Evolutionary conservation across 192 early-diverging fungal genomes (phyloP).

Genomic region (Entomortierella parvispora): DNA sequence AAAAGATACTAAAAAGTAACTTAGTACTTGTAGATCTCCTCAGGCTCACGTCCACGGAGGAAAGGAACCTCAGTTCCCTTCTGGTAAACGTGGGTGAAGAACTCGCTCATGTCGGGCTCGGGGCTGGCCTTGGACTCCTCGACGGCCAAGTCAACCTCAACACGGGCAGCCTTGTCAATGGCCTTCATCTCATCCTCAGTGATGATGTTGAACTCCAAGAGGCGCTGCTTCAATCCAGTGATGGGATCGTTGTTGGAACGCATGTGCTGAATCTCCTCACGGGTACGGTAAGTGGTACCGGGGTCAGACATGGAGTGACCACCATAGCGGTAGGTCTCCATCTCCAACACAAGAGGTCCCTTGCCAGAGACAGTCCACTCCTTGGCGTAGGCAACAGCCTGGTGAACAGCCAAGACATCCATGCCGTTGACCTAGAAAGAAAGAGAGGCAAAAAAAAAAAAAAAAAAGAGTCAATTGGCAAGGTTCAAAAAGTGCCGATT

Average conservation of each 20-base stretch:
- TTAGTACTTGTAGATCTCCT: conserved; percentile 64
- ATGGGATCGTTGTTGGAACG: conserved; percentile 93
- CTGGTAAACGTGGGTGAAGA: conserved; percentile 88
- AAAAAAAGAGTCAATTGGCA: conserved; percentile 29
- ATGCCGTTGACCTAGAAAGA: conserved; percentile 79
- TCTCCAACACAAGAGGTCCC: conserved; percentile 94
- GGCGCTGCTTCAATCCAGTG: conserved; percentile 87
- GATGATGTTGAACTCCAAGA: conserved; percentile 73
- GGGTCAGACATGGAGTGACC: conserved; percentile 99
- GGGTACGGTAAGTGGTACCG: conserved; percentile 98
- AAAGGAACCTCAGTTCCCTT: conserved; percentile 75
- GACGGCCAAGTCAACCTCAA: conserved; percentile 86
- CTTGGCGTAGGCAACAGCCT: conserved; percentile 86
- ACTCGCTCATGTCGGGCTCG: conserved; percentile 73
- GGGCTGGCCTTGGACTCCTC: conserved; percentile 83
- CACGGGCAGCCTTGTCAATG: conserved; percentile 94
- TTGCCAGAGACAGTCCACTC: conserved; percentile 84
- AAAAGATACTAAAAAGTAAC: not conserved
- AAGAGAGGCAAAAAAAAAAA: not conserved
- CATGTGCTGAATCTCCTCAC: conserved; percentile 99
- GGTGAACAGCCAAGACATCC: conserved; percentile 93
- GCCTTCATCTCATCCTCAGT: conserved; percentile 93
- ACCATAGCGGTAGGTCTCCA: conserved; percentile 98
- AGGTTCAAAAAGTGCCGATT: not conserved
- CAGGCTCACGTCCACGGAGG: conserved; percentile 87